phyloP scores from a whole-genome alignment of 2,329 filamentous ascomycete species.

The Phyllosticta citribraziliensis region DNA sequence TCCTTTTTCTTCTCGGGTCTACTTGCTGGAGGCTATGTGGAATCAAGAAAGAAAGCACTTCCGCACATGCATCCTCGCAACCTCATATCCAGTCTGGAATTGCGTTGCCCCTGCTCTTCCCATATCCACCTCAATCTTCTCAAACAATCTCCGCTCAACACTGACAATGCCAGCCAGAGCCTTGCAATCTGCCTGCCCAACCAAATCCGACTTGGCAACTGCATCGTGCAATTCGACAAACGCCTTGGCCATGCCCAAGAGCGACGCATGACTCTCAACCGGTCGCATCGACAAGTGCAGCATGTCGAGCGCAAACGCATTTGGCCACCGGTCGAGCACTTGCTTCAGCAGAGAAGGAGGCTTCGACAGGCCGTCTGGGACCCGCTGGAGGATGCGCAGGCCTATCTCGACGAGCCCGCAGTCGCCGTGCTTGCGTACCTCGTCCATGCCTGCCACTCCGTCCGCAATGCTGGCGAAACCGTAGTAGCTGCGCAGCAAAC shows the following conservation, averaged over 20 bases:
- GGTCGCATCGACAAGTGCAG: not conserved
- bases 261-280: not conserved
- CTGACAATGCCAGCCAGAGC: not conserved
- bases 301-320: not conserved
- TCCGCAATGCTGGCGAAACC: conserved; percentile 29
- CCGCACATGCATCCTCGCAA: not conserved
- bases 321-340: not conserved
- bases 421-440: conserved; percentile 21
- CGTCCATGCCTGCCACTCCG: conserved; percentile 32
- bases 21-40: no score
- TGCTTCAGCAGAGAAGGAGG: conserved; percentile 17
- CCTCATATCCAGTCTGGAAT: not conserved
- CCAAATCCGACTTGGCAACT: not conserved
- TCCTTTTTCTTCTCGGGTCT: no score
- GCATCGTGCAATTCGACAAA: not conserved
- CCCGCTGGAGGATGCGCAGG: conserved; percentile 18
- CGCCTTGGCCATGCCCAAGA: not conserved
- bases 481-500: conserved; percentile 30
- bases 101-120: not conserved
- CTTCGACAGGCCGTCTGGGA: conserved; percentile 10
- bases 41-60: not conserved
- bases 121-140: not conserved
- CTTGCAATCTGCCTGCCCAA: not conserved
- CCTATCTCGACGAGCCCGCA: conserved; percentile 27
- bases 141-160: not conserved